Evolutionary conservation across 1,284 basidiomycete genomes (phyloP).

Genomic region (Amylostereum areolatum): DNA sequence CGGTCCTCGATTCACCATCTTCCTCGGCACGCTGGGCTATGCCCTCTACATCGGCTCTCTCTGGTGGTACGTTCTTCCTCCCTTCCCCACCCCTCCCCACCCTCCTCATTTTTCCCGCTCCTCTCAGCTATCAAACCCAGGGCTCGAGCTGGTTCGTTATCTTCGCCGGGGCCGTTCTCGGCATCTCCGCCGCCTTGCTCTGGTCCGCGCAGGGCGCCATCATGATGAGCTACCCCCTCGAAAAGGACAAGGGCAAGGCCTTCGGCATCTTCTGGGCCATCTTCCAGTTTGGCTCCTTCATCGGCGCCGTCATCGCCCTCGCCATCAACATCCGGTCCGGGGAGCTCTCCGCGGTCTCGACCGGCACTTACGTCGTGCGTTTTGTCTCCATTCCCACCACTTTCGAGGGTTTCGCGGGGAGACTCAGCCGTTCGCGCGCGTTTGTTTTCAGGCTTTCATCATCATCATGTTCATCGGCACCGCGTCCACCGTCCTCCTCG

Average conservation of each 20-base stretch:
- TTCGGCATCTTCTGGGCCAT: slow-evolving; percentile 49
- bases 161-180: slow-evolving; percentile 49
- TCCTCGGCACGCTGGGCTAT: slow-evolving; percentile 40
- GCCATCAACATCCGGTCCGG: slow-evolving; percentile 33
- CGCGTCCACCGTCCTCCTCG: slow-evolving; percentile 28
- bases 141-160: slow-evolving; percentile 40
- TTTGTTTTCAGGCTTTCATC: slow-evolving; percentile 27
- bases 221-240: slow-evolving; percentile 45
- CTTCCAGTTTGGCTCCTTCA: slow-evolving; percentile 46
- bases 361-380: slow-evolving; percentile 32
- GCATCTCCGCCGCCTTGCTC: slow-evolving; percentile 51
- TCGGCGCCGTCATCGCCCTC: slow-evolving; percentile 45
- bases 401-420: not conserved
- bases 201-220: slow-evolving; percentile 54
- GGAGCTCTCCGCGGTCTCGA: slow-evolving; percentile 26
- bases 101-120: not conserved
- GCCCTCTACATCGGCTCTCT: slow-evolving; percentile 42
- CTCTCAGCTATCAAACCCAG: slow-evolving; percentile 29
- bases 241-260: slow-evolving; percentile 21
- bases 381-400: not conserved
- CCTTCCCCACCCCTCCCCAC: not conserved
- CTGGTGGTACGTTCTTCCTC: slow-evolving; percentile 27
- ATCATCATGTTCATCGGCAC: slow-evolving; percentile 35
- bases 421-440: not conserved
- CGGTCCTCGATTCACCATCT: slow-evolving; percentile 41